phyloP scores from a whole-genome alignment of 768 basidiomycete species.

The Paxillus involutus region DNA sequence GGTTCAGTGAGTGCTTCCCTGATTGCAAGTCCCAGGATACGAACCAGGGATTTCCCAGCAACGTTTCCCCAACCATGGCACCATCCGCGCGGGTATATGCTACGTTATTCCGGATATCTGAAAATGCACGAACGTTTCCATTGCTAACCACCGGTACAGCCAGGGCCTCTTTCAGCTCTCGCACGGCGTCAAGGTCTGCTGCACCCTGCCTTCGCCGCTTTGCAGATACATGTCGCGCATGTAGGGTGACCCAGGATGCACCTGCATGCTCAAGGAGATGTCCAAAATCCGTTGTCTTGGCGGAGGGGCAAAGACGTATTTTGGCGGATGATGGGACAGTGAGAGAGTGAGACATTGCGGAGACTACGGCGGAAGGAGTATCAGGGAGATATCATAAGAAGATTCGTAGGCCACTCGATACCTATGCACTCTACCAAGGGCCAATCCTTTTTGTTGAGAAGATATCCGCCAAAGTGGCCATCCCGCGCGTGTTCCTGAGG shows the following conservation, averaged over 20 bases:
- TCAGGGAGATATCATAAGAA: background rate
- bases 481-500: slow-evolving; percentile 69
- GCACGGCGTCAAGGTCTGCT: slow-evolving; percentile 64
- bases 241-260: slow-evolving; percentile 69
- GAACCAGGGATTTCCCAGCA: slow-evolving; percentile 74
- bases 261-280: slow-evolving; percentile 62
- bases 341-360: slow-evolving; percentile 61
- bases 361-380: slow-evolving; percentile 41
- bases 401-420: slow-evolving; percentile 24
- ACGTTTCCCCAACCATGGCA: slow-evolving; percentile 79
- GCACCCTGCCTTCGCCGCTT: slow-evolving; percentile 69
- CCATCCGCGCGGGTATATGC: slow-evolving; percentile 65
- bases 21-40: slow-evolving; percentile 10
- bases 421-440: slow-evolving; percentile 64
- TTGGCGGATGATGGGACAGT: slow-evolving; percentile 67
- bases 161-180: slow-evolving; percentile 49
- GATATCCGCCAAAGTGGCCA: slow-evolving; percentile 72
- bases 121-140: slow-evolving; percentile 68
- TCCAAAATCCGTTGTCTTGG: slow-evolving; percentile 56
- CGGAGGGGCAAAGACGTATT: slow-evolving; percentile 53
- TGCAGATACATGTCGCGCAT: slow-evolving; percentile 72
- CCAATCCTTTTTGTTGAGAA: slow-evolving; percentile 76
- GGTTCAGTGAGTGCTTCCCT: background rate
- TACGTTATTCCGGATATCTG: slow-evolving; percentile 56
- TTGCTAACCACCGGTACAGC: slow-evolving; percentile 70